These are phyloP conservation scores for Thraustotheca clavata DNA, from an alignment of 352 stramenopile species.

Conservation along the genomic window DNA sequence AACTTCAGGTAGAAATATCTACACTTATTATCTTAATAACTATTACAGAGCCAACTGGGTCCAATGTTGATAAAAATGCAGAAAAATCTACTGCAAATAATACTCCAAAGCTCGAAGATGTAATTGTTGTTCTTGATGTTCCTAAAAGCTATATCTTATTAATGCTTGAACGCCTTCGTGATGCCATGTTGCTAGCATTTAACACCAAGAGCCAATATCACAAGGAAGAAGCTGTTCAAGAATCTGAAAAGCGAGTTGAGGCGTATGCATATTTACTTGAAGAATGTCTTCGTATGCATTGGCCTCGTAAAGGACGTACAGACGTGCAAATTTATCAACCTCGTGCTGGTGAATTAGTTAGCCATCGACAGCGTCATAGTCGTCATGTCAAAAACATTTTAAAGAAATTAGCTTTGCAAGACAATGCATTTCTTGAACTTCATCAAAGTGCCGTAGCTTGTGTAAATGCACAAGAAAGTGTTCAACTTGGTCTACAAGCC, in stretches of 20 bases:
- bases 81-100: neutral
- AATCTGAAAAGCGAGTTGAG: slow-evolving; percentile 2
- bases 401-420: slow-evolving; percentile 43
- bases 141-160: neutral
- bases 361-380: slow-evolving; percentile 63
- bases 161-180: neutral
- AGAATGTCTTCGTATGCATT: slow-evolving; percentile 81
- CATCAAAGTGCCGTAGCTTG: slow-evolving; percentile 23
- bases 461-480: slow-evolving; percentile 31
- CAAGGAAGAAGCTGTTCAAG: slow-evolving; percentile 25
- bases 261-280: slow-evolving; percentile 46
- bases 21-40: too few species aligned
- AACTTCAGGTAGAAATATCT: too few species aligned
- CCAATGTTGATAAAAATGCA: neutral
- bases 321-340: slow-evolving; percentile 84
- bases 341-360: slow-evolving; percentile 71
- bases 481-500: slow-evolving; percentile 44
- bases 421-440: slow-evolving; percentile 37
- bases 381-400: slow-evolving; percentile 50
- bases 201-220: slow-evolving; percentile 28
- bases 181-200: neutral
- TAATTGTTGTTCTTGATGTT: slow-evolving; percentile 12
- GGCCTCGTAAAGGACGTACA: slow-evolving; percentile 68
- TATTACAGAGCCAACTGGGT: neutral
- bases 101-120: neutral